These are phyloP conservation scores for Venturia oleaginea DNA, from an alignment of 2,329 filamentous ascomycete species.

Conservation along the genomic window DNA sequence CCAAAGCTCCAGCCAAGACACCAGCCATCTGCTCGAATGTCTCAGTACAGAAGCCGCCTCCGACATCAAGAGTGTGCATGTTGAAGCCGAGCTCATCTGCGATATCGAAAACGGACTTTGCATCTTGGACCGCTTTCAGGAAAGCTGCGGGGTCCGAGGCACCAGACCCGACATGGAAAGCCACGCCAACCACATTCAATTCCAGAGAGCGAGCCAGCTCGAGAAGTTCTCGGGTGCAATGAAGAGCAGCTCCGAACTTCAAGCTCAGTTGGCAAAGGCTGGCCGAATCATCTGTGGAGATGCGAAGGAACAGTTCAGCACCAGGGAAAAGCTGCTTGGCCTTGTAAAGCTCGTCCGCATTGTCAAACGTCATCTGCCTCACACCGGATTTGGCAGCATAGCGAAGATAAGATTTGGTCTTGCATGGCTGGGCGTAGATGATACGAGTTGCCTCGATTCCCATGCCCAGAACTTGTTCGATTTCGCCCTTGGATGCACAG, in stretches of 20 bases:
- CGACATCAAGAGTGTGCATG: slow-evolving; percentile 84
- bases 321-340: slow-evolving; percentile 84
- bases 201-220: slow-evolving; percentile 70
- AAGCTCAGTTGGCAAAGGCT: slow-evolving; percentile 91
- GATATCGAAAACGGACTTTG: slow-evolving; percentile 80
- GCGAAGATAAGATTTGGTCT: slow-evolving; percentile 95
- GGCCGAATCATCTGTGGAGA: slow-evolving; percentile 90
- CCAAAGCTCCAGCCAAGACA: slow-evolving; percentile 69
- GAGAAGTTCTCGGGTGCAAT: slow-evolving; percentile 68
- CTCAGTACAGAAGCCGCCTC: slow-evolving; percentile 84
- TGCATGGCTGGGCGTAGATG: slow-evolving; percentile 98
- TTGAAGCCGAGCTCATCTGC: slow-evolving; percentile 66
- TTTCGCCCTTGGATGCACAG: slow-evolving; percentile 95
- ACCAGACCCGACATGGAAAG: slow-evolving; percentile 95
- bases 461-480: slow-evolving; percentile 78
- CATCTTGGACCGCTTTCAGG: slow-evolving; percentile 82
- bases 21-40: slow-evolving; percentile 86
- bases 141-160: slow-evolving; percentile 91
- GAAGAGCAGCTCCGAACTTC: slow-evolving; percentile 91
- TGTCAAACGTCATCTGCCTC: slow-evolving; percentile 99
- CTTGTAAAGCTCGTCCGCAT: slow-evolving; percentile 95
- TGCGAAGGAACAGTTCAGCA: slow-evolving; percentile 87
- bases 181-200: slow-evolving; percentile 88
- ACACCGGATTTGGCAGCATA: slow-evolving; percentile 78
- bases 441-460: slow-evolving; percentile 82